phyloP scores from a whole-genome alignment of 2,329 filamentous ascomycete species.

The Onygenales sp. region DNA sequence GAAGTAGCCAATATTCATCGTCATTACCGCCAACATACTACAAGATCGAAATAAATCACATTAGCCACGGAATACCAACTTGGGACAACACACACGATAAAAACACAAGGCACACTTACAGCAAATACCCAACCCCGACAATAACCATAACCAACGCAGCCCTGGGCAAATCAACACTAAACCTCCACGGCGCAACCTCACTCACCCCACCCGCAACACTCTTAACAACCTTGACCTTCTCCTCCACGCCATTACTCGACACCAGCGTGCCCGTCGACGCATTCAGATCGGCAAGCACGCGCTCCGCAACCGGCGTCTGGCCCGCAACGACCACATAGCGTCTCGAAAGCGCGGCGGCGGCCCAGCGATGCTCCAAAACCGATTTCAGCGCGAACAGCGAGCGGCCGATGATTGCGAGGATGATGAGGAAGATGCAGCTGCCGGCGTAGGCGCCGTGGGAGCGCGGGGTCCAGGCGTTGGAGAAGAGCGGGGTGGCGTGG shows the following conservation, averaged over 20 bases:
- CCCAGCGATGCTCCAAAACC: slow-evolving; percentile 53
- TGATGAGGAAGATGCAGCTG: slow-evolving; percentile 83
- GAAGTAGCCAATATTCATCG: slow-evolving; percentile 78
- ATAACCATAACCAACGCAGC: slow-evolving; percentile 62
- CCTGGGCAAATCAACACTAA: slow-evolving; percentile 68
- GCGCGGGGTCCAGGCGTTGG: slow-evolving; percentile 62
- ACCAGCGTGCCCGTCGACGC: slow-evolving; percentile 57
- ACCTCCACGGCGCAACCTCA: slow-evolving; percentile 57
- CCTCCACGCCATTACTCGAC: slow-evolving; percentile 69
- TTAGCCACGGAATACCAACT: not conserved
- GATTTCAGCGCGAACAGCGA: slow-evolving; percentile 61
- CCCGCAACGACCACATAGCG: slow-evolving; percentile 68
- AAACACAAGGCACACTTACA: slow-evolving; percentile 51
- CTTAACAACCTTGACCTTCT: slow-evolving; percentile 66
- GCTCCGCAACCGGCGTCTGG: slow-evolving; percentile 49
- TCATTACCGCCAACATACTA: slow-evolving; percentile 85
- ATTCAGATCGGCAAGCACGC: slow-evolving; percentile 48
- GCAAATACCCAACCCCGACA: slow-evolving; percentile 70
- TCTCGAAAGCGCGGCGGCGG: slow-evolving; percentile 60
- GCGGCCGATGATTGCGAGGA: slow-evolving; percentile 62
- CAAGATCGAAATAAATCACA: not conserved
- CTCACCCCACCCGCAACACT: slow-evolving; percentile 39
- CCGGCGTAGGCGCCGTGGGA: slow-evolving; percentile 67
- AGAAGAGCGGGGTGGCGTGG: slow-evolving; percentile 56
- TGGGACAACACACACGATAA: not conserved